phyloP scores from a whole-genome alignment of 805 yeast species.

The Metschnikowia corniflorae region DNA sequence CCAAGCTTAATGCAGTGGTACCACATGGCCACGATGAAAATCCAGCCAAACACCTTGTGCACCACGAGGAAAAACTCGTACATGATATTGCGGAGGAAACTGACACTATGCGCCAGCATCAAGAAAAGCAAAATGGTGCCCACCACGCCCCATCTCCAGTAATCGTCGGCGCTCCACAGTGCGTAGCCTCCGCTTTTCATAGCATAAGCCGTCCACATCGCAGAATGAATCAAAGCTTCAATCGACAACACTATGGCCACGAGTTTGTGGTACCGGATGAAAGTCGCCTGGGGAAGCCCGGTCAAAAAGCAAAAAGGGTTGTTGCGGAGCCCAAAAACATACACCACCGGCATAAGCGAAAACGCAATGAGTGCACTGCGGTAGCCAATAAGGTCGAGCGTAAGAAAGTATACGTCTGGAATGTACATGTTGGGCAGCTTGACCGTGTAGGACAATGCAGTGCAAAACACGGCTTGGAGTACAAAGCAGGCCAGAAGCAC shows the following conservation, averaged over 20 bases:
- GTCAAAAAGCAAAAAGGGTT: conserved; percentile 17
- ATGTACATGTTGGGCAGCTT: conserved; percentile 17
- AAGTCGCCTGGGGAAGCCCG: conserved; percentile 15
- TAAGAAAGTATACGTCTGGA: conserved; percentile 13
- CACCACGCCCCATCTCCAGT: conserved; percentile 19
- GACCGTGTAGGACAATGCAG: conserved; percentile 18
- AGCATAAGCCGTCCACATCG: conserved; percentile 18
- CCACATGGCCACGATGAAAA: conserved; percentile 20
- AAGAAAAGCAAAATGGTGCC: conserved; percentile 15
- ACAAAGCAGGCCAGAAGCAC: conserved; percentile 10
- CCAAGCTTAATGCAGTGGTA: conserved; percentile 17
- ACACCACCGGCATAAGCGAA: conserved; percentile 19
- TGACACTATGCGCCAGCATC: conserved; percentile 16
- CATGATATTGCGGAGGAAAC: conserved; percentile 11
- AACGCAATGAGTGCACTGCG: conserved; percentile 18
- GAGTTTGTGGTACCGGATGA: conserved; percentile 16
- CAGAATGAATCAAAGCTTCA: conserved; percentile 17
- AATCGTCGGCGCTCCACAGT: conserved; percentile 15
- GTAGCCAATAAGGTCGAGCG: conserved; percentile 18
- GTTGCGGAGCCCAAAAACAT: conserved; percentile 18
- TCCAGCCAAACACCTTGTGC: conserved; percentile 18
- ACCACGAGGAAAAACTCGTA: conserved; percentile 15
- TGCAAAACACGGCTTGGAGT: conserved; percentile 13
- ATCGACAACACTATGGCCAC: conserved; percentile 16
- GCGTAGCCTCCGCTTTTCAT: conserved; percentile 14